Evolutionary conservation across 2,329 filamentous ascomycete species (phyloP).

Genomic region (Teratosphaeria gauchensis): DNA sequence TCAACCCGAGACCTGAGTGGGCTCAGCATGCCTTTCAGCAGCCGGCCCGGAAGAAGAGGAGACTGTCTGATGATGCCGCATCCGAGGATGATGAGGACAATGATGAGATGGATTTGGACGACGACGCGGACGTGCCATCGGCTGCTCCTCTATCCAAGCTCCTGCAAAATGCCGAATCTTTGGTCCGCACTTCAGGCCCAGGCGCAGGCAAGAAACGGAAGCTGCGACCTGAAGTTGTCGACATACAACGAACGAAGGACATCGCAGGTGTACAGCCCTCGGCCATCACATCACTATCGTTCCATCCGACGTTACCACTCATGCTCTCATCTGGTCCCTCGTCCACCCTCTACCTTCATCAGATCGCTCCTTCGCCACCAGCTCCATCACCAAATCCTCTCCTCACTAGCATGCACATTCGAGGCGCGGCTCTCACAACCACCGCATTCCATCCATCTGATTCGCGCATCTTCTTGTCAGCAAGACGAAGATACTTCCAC

Average conservation of each 20-base stretch:
- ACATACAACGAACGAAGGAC: constrained; percentile 82
- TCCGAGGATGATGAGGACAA: constrained; percentile 26
- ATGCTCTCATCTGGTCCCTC: constrained; percentile 82
- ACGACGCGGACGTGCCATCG: constrained; percentile 46
- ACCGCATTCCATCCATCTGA: constrained; percentile 66
- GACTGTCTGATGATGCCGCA: constrained; percentile 30
- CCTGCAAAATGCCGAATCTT: constrained; percentile 61
- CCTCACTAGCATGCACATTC: constrained; percentile 80
- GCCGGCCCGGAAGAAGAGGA: constrained; percentile 38
- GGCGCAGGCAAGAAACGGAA: constrained; percentile 52
- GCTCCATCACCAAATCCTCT: constrained; percentile 71
- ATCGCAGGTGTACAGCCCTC: constrained; percentile 68
- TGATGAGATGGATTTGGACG: constrained; percentile 45
- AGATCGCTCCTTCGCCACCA: constrained; percentile 65
- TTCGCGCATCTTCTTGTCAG: constrained; percentile 77
- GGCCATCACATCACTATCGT: constrained; percentile 71
- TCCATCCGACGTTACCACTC: constrained; percentile 82
- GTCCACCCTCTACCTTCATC: constrained; percentile 79
- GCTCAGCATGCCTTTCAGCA: constrained; percentile 36
- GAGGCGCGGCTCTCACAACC: constrained; percentile 71
- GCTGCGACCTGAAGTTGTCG: constrained; percentile 75
- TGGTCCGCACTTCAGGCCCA: constrained; percentile 46
- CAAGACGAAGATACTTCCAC: constrained; percentile 84
- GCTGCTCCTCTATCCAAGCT: constrained; percentile 70
- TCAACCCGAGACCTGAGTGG: constrained; percentile 56